Base-by-base conservation (phyloP, 163 green algal species). In the Scenedesmus sp. region DNA sequence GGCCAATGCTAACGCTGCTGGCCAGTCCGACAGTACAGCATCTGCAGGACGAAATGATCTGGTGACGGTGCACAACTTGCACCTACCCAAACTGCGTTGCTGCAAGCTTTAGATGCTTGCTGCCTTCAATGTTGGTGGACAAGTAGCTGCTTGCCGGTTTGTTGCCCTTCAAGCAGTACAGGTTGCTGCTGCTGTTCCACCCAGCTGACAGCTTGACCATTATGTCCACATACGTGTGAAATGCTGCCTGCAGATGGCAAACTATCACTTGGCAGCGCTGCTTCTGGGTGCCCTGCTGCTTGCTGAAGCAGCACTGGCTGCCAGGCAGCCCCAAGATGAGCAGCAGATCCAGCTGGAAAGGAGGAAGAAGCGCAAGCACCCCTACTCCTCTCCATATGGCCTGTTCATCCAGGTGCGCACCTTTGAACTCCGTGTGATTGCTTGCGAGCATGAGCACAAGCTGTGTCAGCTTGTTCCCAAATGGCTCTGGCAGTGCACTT, bases 401-500 rank as follows among this genome's bases (percentile, higher is more conserved):
- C 91, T 94, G 1, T 96, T 96, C 88, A 96, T 96, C 18, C 94
- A 96, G 92, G 94, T 95, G 23, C 3, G 92, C 60, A 5, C 8
- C 26, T 6, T 79, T 6, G 4, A 79, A 79, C 23, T 16, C 59
- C 9, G 9, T 13, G 6, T 16, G 3, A 16, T 23, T 52, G 20
- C 9, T 18, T 73, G 10, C 34, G 34, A 46, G 34, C 64, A 73
- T 23, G 10, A 20, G 12, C 18, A 73, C 59, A 64, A 64, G 9
- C 9, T 64, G 9, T 10, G 9, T 15, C 59, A 64, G 34, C 34
- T 46, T 46, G 34, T 46, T 46, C 34, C 34, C 34, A 46, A 46
- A 46, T 46, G 34, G 34, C 34, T 46, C 34, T 46, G 34, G 34
- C 34, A 46, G 34, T 46, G 34, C 34, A 46, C 34, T 46, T 46